These are phyloP conservation scores for Cicer chorassanicum DNA, from an alignment of 306 rosid genomes.

Conservation along the genomic window DNA sequence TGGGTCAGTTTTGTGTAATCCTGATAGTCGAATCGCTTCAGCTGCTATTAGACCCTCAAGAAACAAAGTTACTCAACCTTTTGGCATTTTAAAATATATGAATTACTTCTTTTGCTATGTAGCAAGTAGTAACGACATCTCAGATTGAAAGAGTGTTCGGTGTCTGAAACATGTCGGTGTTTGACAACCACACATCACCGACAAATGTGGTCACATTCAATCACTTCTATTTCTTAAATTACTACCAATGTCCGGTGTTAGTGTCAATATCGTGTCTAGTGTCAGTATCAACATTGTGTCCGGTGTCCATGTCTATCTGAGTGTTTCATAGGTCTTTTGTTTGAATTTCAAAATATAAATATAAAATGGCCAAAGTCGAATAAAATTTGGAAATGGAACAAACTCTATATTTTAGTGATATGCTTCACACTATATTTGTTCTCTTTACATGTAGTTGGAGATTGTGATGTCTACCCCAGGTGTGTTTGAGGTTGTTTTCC, in stretches of 20 bases:
- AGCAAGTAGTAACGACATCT: too few species aligned
- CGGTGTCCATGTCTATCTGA: too few species aligned
- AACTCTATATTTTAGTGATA: conserved; percentile 31
- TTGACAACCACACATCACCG: too few species aligned
- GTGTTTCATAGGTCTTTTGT: not conserved
- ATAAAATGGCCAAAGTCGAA: not conserved
- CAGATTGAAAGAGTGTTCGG: too few species aligned
- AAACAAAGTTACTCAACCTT: conserved; percentile 25
- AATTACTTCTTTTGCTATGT: not conserved
- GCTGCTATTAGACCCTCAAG: conserved; percentile 28
- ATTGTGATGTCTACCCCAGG: conserved; percentile 87
- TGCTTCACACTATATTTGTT: conserved; percentile 46
- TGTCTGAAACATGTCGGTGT: too few species aligned
- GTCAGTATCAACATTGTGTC: too few species aligned
- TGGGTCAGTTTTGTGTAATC: conserved; percentile 1
- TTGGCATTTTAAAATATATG: conserved; percentile 11
- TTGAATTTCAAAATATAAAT: not conserved
- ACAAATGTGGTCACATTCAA: too few species aligned
- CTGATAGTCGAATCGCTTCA: conserved; percentile 16
- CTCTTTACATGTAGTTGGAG: conserved; percentile 72
- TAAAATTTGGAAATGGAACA: conserved; percentile 26
- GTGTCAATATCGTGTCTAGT: too few species aligned
- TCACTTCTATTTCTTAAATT: too few species aligned
- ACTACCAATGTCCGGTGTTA: too few species aligned
- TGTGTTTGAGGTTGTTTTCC: conserved; percentile 82